Evolutionary conservation across 2,329 filamentous ascomycete species (phyloP), one percentile per base, ranked within the genome.

Genomic region (Botrytis pseudocinerea): DNA sequence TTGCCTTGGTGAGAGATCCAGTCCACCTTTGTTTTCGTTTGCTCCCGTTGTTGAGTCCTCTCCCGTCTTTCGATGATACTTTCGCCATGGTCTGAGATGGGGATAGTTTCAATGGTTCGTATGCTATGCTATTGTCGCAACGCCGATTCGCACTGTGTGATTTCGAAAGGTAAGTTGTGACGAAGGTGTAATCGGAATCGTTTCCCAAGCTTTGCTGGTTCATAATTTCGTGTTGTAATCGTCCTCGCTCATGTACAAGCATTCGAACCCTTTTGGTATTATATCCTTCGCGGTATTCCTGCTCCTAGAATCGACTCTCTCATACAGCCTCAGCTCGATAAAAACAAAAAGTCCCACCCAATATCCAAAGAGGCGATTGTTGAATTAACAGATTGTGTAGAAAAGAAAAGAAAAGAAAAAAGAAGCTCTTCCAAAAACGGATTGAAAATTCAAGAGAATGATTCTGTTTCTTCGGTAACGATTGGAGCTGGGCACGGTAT

Each of bases 1-100:
- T 73, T 25, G 76, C 77, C 70, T 69, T 78, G 64, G 74, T 76
- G 66, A 75, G 78, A 70, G 78, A 66, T 62, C 74, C 70, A 25
- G 25, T 73, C 40, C 77, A 74, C 65, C 72, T 71, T 74, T 76
- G 74, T 71, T 74, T 76, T 70, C 75, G 76, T 73, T 64, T 77
- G 66, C 74, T 76, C 48, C 72, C 44, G 10, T 65, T 54, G 18
- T 65, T 48, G 69, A 46, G 51, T 70, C 46, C 69, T 54, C 57
- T 40, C 51, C 63, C 32, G 46, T 73, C 59, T 70, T 70, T 73
- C 42, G 65, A 73, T 35, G n/a, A n/a, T n/a, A 32, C 38, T 38
- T 68, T 20, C 42, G 70, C 72, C 73, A 75, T 76, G 71, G 73
- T 63, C 38, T 61, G 63, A 62, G 38, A 42, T 46, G 46, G 60